Conservation (phyloP, 257 asterid species). For the Solanum lycopersicoides region DNA sequence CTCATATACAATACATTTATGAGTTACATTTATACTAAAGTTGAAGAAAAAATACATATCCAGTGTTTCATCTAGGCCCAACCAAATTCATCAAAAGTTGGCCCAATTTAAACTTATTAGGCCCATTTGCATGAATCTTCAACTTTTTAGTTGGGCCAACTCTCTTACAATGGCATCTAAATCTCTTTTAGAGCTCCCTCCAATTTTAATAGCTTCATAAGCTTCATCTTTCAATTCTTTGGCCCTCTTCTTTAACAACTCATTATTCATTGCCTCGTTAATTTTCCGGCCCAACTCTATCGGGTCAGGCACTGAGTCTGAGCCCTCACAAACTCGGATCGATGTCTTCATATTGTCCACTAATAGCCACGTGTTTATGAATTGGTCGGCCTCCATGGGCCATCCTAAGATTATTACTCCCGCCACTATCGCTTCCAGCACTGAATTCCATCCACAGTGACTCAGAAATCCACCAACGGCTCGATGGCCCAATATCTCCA, state of each 20-base stretch:
- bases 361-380: conserved; percentile 33
- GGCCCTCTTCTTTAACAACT: conserved; percentile 21
- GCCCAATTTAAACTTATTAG: background rate
- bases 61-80: no score
- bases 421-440: conserved; percentile 34
- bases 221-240: conserved; percentile 39
- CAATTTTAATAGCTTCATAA: conserved; percentile 27
- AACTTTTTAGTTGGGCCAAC: conserved; percentile 2
- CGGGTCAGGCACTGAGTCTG: conserved; percentile 39
- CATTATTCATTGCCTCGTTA: conserved; percentile 28
- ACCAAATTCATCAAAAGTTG: background rate
- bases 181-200: conserved; percentile 42
- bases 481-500: conserved; percentile 41
- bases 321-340: conserved; percentile 34
- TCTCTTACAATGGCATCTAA: conserved; percentile 35
- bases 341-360: conserved; percentile 39
- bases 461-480: conserved; percentile 55
- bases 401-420: conserved; percentile 69
- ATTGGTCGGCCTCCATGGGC: conserved; percentile 97
- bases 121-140: background rate
- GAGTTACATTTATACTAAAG: background rate
- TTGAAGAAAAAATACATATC: background rate
- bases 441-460: conserved; percentile 86
- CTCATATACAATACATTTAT: background rate
- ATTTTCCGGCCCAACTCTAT: conserved; percentile 33